Percentiles rank a stretch among this genome's conserved stretches.
Evolutionary conservation across 352 stramenopile genomes (phyloP).

Genomic region (Ophiocytium majus): DNA sequence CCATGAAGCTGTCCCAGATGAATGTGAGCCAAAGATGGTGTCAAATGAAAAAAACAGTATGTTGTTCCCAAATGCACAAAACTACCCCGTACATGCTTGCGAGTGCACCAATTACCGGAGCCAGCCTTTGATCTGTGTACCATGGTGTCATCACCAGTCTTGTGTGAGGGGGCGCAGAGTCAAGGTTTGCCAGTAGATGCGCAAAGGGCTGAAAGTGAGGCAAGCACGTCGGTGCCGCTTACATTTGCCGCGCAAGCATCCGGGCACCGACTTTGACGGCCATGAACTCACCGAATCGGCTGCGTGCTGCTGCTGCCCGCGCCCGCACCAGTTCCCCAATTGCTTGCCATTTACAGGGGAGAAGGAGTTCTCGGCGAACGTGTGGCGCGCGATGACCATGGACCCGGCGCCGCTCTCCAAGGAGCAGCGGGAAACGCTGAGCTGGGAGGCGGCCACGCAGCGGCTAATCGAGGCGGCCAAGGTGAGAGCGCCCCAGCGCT

Average conservation of each 20-base stretch:
- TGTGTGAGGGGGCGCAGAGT: no score
- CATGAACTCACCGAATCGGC: neutral
- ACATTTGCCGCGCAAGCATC: neutral
- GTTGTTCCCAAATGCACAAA: no score
- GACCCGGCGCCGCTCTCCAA: conserved; percentile 63
- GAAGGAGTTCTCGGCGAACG: conserved; percentile 63
- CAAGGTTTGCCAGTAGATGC: no score
- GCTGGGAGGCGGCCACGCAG: conserved; percentile 72
- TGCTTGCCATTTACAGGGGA: conserved; percentile 58
- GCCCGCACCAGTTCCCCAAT: conserved; percentile 31
- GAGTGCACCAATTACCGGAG: no score
- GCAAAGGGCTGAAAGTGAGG: no score
- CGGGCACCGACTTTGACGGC: neutral
- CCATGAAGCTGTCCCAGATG: no score
- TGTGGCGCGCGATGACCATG: conserved; percentile 64
- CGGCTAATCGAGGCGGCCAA: conserved; percentile 61
- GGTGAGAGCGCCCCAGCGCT: no score
- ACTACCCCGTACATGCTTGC: no score
- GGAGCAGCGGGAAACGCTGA: conserved; percentile 61
- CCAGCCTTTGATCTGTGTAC: no score
- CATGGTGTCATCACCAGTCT: no score
- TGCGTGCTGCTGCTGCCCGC: neutral
- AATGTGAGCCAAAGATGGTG: no score
- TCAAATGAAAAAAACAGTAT: no score
- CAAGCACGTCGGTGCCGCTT: neutral